Evolutionary conservation across 768 basidiomycete species (phyloP).

Genomic region (Mycena leptocephala): DNA sequence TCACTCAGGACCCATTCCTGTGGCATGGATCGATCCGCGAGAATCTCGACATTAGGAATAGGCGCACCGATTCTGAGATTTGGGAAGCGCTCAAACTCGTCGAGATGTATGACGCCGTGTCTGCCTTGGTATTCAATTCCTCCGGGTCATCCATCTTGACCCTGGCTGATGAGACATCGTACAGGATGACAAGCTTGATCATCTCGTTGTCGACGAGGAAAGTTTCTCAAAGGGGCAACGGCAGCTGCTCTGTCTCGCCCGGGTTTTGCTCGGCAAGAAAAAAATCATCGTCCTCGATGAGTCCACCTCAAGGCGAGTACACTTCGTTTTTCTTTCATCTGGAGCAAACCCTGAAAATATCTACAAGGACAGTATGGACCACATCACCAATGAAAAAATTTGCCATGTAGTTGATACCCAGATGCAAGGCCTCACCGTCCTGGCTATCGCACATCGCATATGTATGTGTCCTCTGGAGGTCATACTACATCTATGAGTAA

Average conservation of each 20-base stretch:
- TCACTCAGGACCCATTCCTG: conserved; percentile 32
- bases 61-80: conserved; percentile 22
- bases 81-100: conserved; percentile 32
- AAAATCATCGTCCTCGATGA: conserved; percentile 29
- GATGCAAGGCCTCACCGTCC: conserved; percentile 28
- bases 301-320: conserved; percentile 24
- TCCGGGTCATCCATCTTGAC: no score
- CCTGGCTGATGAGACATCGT: background rate
- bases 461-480: conserved; percentile 10
- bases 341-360: background rate
- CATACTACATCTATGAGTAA: background rate
- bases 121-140: conserved; percentile 6
- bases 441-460: conserved; percentile 31
- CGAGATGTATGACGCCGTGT: conserved; percentile 31
- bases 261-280: conserved; percentile 24
- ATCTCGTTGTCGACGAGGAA: conserved; percentile 30
- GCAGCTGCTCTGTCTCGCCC: conserved; percentile 31
- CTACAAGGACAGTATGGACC: background rate
- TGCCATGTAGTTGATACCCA: conserved; percentile 27
- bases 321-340: background rate
- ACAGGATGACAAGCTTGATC: conserved; percentile 30
- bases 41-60: conserved; percentile 22
- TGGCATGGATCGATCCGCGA: conserved; percentile 33
- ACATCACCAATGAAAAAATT: background rate
- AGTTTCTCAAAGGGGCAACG: conserved; percentile 32